phyloP scores from a whole-genome alignment of 768 basidiomycete genomes.

The Lanmaoa pseudosensibilis region DNA sequence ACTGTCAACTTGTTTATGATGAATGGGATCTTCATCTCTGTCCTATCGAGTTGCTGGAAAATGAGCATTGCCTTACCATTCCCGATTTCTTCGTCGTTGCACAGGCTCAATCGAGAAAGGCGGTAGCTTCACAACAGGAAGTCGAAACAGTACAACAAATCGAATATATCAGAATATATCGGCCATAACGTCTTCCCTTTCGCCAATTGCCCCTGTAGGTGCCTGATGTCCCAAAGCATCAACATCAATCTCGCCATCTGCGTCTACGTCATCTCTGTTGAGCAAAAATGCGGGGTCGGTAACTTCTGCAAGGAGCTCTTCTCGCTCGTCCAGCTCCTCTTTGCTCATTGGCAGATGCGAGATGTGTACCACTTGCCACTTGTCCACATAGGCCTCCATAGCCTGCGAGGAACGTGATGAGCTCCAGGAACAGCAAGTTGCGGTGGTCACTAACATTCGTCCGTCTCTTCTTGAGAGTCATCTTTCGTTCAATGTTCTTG shows the following conservation, averaged over 20 bases:
- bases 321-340: constrained; percentile 77
- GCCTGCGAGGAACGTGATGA: constrained; percentile 38
- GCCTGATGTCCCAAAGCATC: constrained; percentile 66
- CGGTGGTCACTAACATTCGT: constrained; percentile 56
- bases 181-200: constrained; percentile 36
- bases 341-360: constrained; percentile 68
- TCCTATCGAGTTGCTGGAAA: background rate
- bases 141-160: constrained; percentile 1
- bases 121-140: background rate
- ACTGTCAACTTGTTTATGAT: background rate
- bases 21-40: background rate
- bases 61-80: background rate
- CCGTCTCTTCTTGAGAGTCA: constrained; percentile 82
- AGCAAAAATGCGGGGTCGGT: constrained; percentile 63
- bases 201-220: constrained; percentile 43
- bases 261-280: constrained; percentile 48
- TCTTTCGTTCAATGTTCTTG: constrained; percentile 87
- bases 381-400: constrained; percentile 73
- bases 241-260: constrained; percentile 54
- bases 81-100: background rate
- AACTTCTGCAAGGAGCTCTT: constrained; percentile 76
- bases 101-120: background rate
- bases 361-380: constrained; percentile 80
- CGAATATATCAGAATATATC: constrained; percentile 32
- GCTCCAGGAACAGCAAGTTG: background rate